phyloP scores from a whole-genome alignment of 2,329 filamentous ascomycete species.

The Calonectria hongkongensis region DNA sequence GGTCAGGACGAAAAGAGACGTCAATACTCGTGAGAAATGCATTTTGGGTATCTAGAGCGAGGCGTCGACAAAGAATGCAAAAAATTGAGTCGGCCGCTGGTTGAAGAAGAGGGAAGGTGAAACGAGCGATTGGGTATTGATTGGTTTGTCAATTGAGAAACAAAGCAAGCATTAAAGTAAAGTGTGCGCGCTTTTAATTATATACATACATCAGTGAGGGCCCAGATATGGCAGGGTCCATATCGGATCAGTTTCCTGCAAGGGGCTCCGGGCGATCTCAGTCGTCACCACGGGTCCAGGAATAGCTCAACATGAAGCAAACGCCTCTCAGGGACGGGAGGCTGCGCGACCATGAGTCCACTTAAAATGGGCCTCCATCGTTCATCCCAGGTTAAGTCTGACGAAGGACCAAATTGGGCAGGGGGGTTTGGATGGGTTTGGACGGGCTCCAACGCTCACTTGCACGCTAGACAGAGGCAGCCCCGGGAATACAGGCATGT shows the following conservation, averaged over 20 bases:
- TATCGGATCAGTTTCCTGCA: not conserved
- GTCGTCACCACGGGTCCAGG: slow-evolving; percentile 14
- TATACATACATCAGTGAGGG: slow-evolving; percentile 1
- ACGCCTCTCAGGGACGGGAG: slow-evolving; percentile 14
- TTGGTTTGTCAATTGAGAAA: not conserved
- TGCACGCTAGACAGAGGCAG: not conserved
- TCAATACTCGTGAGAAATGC: slow-evolving; percentile 16
- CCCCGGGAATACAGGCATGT: not conserved
- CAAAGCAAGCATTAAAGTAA: not conserved
- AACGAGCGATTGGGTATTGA: slow-evolving; percentile 19
- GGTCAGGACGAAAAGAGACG: not conserved
- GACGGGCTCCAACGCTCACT: not conserved
- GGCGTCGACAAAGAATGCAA: not conserved
- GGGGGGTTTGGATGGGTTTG: not conserved
- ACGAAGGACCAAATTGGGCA: not conserved
- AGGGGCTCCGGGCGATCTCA: slow-evolving; percentile 19
- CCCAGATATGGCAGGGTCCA: slow-evolving; percentile 5
- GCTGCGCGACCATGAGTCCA: slow-evolving; percentile 22
- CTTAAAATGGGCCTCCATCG: slow-evolving; percentile 14
- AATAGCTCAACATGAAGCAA: not conserved
- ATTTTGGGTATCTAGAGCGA: slow-evolving; percentile 9
- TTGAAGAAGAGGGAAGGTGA: not conserved
- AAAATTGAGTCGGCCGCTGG: not conserved
- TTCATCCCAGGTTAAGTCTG: not conserved
- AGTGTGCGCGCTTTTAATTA: slow-evolving; percentile 17